Evolutionary conservation across 2,329 filamentous ascomycete species (phyloP).

Genomic region (Colletotrichum sojae): DNA sequence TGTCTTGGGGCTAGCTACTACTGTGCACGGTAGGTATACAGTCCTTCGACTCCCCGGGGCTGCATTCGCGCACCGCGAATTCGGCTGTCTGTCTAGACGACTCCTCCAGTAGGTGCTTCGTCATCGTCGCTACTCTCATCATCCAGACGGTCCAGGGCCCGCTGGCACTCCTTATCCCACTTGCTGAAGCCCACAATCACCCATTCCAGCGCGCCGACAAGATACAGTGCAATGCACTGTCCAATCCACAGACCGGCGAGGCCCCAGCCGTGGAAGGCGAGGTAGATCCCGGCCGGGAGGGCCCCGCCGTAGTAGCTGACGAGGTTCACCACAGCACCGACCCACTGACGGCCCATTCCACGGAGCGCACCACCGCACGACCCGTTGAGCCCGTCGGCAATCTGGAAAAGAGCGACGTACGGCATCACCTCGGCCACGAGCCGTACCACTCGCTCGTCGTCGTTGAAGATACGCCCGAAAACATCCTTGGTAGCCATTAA

Average conservation of each 20-base stretch:
- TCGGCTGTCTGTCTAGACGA: no score
- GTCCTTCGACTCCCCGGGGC: no score
- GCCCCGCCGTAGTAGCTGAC: conserved; percentile 88
- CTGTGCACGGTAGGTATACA: no score
- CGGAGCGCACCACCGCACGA: conserved; percentile 85
- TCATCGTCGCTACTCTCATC: conserved; percentile 44
- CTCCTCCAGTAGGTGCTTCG: background rate
- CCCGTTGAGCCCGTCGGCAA: conserved; percentile 89
- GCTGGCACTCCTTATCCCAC: conserved; percentile 81
- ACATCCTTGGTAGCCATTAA: conserved; percentile 80
- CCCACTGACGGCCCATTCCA: conserved; percentile 89
- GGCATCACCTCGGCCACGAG: conserved; percentile 86
- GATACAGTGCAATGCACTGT: conserved; percentile 84
- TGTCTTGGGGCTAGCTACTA: no score
- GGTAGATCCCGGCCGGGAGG: conserved; percentile 84
- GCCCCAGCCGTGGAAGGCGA: conserved; percentile 90
- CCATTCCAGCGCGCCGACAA: conserved; percentile 86
- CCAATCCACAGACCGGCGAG: conserved; percentile 86
- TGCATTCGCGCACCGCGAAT: no score
- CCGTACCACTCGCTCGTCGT: conserved; percentile 78
- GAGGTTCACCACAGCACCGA: conserved; percentile 86
- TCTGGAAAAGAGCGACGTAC: conserved; percentile 90
- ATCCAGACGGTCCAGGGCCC: conserved; percentile 80
- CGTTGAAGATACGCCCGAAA: conserved; percentile 86
- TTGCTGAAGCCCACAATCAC: conserved; percentile 81